Base-by-base conservation (phyloP, 2,329 filamentous ascomycete genomes). In the Trematosphaeria pertusa region DNA sequence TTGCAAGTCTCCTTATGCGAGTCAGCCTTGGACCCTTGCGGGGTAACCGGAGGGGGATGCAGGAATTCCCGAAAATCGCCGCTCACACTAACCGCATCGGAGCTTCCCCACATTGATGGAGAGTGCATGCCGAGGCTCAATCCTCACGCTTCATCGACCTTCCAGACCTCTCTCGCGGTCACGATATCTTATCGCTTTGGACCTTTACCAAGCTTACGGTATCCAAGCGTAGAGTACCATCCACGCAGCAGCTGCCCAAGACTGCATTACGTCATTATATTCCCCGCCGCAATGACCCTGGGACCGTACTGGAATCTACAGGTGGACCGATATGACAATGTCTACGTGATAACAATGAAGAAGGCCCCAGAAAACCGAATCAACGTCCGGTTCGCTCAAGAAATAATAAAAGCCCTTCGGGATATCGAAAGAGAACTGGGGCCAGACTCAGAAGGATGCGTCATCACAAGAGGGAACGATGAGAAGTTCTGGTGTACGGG, bases 331-430 rank as follows among this genome's bases (percentile, higher is more conserved):
- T 63, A 78, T 63, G 75, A 73, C 52, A 74, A 76, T 49, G 65
- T 80, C 52, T 81, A 79, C 59, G 69, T 82, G 42, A 73, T 83
- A 37, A 81, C 79, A 7, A 78, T 83, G 73, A 73, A 78, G 40
- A 81, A 81, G 54, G 70, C 76, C 8, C 78, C 78, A 1, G 80
- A 82, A 59, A 83, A 83, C 59, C 73, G 80, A 17, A 59, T 82
- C 37, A 80, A 79, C 56, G 71, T 73, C 12, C 66, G 63, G 6
- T 81, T 77, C 51, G 76, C 77, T 32, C 80, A 82, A 60, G 78
- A 80, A 50, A 75, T 82, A 28, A 82, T 82, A 50, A 61, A 69
- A 24, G 77, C 79, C 2, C 76, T 80, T 44, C 74, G 74, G 52
- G 66, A 72, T 14, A 75, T 82, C 26, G 75, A 81, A 50, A 64